Conservation (phyloP, 257 asterid genomes). For the Cinchona pubescens region DNA sequence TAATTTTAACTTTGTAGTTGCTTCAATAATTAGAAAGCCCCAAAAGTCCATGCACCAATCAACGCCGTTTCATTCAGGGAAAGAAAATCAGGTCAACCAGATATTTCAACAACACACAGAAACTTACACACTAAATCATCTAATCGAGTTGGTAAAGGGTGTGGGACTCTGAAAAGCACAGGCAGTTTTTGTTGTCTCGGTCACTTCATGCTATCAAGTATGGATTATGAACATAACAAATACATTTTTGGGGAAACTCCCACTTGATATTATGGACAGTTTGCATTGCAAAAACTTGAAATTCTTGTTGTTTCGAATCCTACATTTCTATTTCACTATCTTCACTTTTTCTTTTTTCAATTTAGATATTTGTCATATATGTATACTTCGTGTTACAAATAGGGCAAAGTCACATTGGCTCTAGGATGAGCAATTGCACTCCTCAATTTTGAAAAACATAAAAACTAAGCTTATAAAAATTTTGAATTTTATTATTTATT, state of each 20-base stretch:
- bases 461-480: too few species aligned
- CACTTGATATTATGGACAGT: constrained; percentile 14
- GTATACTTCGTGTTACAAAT: too few species aligned
- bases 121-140: constrained; percentile 4
- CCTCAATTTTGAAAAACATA: too few species aligned
- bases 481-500: too few species aligned
- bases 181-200: not conserved
- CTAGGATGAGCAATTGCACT: too few species aligned
- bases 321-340: too few species aligned
- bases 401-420: too few species aligned
- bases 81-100: constrained; percentile 27
- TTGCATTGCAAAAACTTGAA: not conserved
- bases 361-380: too few species aligned
- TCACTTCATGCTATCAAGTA: not conserved
- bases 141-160: constrained; percentile 14
- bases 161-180: constrained; percentile 8
- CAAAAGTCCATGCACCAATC: constrained; percentile 8
- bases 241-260: constrained; percentile 6
- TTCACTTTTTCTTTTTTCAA: too few species aligned
- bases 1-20: constrained; percentile 21
- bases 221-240: not conserved
- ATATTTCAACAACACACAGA: constrained; percentile 14
- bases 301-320: too few species aligned
- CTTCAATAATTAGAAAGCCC: constrained; percentile 15
- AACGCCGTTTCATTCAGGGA: constrained; percentile 3